Base-by-base conservation (phyloP, 495 filamentous ascomycete genomes). In the Neurospora intermedia region DNA sequence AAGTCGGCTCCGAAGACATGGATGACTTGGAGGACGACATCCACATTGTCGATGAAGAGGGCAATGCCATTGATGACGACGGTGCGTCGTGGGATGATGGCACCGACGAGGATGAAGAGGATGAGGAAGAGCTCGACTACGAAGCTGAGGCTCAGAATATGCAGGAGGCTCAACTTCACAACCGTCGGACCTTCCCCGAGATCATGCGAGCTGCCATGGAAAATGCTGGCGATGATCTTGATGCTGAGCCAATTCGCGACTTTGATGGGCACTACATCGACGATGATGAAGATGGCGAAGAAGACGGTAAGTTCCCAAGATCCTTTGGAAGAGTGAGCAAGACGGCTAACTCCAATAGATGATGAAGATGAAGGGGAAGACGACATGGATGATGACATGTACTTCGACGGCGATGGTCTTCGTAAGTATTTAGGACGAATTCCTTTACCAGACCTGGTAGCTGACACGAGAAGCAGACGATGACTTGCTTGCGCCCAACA, bases 301-400 rank as follows among this genome's bases (percentile, higher is more conserved):
- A 89, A 77, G 90, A 89, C 42, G 89, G 89, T 83, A 83, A 79
- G 80, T 66, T 15, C 3, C 38, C 46, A 48, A n/a, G 39, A 45
- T 43, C 15, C 71, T 4, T 39, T 40, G 69, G 70, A 77, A 78
- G 46, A 79, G 27, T 72, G 27, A 18, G 6, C 54, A 2, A 38
- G 54, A 27, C n/a, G 40, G 72, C 79, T 80, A 71, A 80, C 73
- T 39, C 75, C 79, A 84, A 20, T 78, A 78, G 7, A 72, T 81
- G 85, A 85, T 69, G 90, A 91, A 10, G 90, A 92, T 59, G 89
- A 90, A 4, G 91, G 92, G 20, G 92, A 92, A 70, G 91, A 93
- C 41, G 93, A 94, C 69, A 83, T 87, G 70, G 89, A 91, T 39
- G 88, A 89, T 5, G 89, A 91, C 71, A 83, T 85, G 71, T 83